Evolutionary conservation across 306 rosid species (phyloP), one percentile per base, ranked within the genome.

Genomic region (Sechiopsis laciniata): DNA sequence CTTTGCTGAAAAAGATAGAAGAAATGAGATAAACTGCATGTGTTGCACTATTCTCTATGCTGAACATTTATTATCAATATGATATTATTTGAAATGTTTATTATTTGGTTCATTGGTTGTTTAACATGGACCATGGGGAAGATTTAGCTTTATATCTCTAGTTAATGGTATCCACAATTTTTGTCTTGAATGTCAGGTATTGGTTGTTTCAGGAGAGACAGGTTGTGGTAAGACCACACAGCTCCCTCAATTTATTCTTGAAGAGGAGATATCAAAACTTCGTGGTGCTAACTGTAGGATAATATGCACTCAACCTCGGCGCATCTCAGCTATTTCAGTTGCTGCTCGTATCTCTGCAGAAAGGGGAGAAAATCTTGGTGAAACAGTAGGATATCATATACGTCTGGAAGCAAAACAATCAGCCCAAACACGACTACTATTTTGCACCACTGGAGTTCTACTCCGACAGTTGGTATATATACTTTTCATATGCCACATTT

Each of bases 141-240:
- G 60, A 55, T 55, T 21, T 57, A 57, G 62, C n/a, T 42, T 66
- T 19, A 45, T 68, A 46, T 68, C 73, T 45, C 55, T 46, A 48
- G 56, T 64, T 17, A 61, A 75, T 51, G 19, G 35, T 59, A 60
- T 79, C 73, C 57, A 21, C 57, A 68, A 68, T 75, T 73, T 70
- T 71, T 79, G 77, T 70, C 82, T 55, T 79, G 59, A 53, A 67
- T 65, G 76, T 10, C 84, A 93, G 98, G 97, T 90, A 77, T 73
- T 93, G 81, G 96, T 93, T 84, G 96, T 93, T 87, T 93, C 98
- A 42, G 98, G 98, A 82, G 97, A 87, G 89, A 93, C 98, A 62
- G 97, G 98, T 67, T 90, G 97, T 78, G 98, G 98, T 65, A 93
- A 93, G 83, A 93, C 98, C 82, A 93, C 98, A 4, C 98, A 90